A percentile compares a stretch with the other conserved stretches of the same genome.
phyloP scores from a whole-genome alignment of 2,329 filamentous ascomycete species.

The Capronia americana region DNA sequence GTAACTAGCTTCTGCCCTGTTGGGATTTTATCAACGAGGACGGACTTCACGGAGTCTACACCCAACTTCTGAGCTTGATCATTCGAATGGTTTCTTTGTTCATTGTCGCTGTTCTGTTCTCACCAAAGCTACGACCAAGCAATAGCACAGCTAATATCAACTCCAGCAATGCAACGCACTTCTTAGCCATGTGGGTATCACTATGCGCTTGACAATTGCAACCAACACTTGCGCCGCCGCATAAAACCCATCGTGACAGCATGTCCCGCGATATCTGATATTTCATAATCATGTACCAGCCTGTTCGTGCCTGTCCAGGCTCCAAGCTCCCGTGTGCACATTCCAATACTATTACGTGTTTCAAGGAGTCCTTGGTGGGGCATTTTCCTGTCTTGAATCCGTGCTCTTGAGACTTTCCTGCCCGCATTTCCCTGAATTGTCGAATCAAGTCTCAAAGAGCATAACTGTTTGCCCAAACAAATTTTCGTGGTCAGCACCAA shows the following conservation, averaged over 20 bases:
- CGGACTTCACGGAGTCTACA: neutral
- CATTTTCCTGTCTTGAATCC: slow-evolving; percentile 3
- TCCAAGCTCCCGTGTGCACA: neutral
- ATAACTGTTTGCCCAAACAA: slow-evolving; percentile 69
- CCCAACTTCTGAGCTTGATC: neutral
- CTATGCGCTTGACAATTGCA: slow-evolving; percentile 15
- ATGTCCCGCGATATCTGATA: neutral
- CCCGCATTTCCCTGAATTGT: neutral
- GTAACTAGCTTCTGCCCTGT: neutral
- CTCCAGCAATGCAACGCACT: slow-evolving; percentile 3
- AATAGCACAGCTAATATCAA: neutral
- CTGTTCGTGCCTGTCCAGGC: neutral
- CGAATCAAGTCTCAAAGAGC: slow-evolving; percentile 49
- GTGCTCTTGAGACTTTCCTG: slow-evolving; percentile 1
- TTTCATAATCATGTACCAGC: slow-evolving; percentile 3
- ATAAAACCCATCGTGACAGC: neutral
- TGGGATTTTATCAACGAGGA: neutral
- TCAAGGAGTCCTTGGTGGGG: neutral
- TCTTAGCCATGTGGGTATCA: slow-evolving; percentile 20
- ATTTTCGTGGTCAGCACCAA: slow-evolving; percentile 68
- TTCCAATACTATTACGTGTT: slow-evolving; percentile 5
- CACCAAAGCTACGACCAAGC: slow-evolving; percentile 2
- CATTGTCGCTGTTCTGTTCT: neutral
- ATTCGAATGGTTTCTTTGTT: neutral
- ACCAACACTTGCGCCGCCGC: neutral